Evolutionary conservation across 2,329 filamentous ascomycete species (phyloP), one percentile per base, ranked within the genome.

Genomic region (Lachnellula subtilissima): DNA sequence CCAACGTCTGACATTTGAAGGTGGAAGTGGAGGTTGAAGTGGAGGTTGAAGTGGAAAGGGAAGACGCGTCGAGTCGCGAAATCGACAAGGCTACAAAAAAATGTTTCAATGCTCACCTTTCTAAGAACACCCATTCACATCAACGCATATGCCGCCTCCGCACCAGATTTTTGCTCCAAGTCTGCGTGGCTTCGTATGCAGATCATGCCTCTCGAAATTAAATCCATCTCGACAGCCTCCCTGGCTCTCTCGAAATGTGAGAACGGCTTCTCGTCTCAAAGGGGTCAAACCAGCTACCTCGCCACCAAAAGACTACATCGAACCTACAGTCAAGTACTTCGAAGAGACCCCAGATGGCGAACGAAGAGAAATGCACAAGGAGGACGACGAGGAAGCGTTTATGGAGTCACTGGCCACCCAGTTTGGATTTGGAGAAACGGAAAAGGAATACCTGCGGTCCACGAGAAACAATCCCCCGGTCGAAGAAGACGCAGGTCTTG

Each of bases 151-250:
- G 68, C 66, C 67, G 61, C 60, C 64, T 54, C 59, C 64, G 54
- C 64, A 64, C 62, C 58, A 52, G 32, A 47, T 64, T 57, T 50
- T 66, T 35, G 54, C 64, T 54, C 61, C 62, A 37, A 64, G 59
- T 59, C 54, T 65, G 53, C 58, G 63, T 59, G 66, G 65, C 4
- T 70, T 63, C 50, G 61, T 71, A 14, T 71, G 69, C 58, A 66
- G 55, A 52, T 68, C 68, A 61, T 71, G 69, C 53, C 55, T 65
- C 48, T 61, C 61, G 23, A 68, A 67, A 60, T 53, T 69, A 55
- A 58, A 63, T 54, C 37, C 39, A 37, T 45, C 57, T 25, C 55
- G 22, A 25, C 60, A 50, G 50, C 42, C 59, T 50, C 57, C 53
- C 63, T 67, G 63, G 59, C 48, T 59, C 36, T 55, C 57, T 39